Conservation (phyloP, 1,284 basidiomycete species). For the Hymenochaete sp. region DNA sequence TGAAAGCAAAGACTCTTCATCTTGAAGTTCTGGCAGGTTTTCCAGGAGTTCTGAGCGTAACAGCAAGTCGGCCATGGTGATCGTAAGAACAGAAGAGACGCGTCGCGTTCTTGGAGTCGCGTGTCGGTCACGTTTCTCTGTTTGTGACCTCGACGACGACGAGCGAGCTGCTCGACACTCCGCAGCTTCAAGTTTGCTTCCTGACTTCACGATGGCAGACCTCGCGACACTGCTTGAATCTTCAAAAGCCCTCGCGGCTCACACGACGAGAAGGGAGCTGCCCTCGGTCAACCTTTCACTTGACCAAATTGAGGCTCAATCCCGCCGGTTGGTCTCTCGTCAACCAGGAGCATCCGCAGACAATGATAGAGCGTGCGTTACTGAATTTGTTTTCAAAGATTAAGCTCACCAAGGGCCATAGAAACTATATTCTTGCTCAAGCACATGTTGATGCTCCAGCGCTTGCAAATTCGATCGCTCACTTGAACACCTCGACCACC, state of each 20-base stretch:
- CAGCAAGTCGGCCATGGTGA: slow-evolving; percentile 1
- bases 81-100: background rate
- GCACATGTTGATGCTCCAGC: slow-evolving; percentile 84
- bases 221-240: slow-evolving; percentile 63
- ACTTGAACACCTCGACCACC: slow-evolving; percentile 75
- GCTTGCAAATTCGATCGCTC: slow-evolving; percentile 70
- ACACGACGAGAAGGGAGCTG: slow-evolving; percentile 67
- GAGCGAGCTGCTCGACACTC: too few relatives aligned
- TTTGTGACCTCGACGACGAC: too few relatives aligned
- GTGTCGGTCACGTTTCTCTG: slow-evolving; percentile 4
- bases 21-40: slow-evolving; percentile 9
- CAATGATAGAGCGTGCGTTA: slow-evolving; percentile 62
- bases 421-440: slow-evolving; percentile 81
- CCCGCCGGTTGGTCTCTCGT: slow-evolving; percentile 65
- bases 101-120: background rate
- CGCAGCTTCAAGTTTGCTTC: too few relatives aligned
- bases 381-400: slow-evolving; percentile 7
- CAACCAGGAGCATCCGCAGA: slow-evolving; percentile 56
- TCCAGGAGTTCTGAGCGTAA: slow-evolving; percentile 12
- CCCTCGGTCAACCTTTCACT: slow-evolving; percentile 82
- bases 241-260: slow-evolving; percentile 65
- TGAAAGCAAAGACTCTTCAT: slow-evolving; percentile 17
- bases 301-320: slow-evolving; percentile 89
- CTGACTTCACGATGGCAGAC: slow-evolving; percentile 39
- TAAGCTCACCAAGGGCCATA: slow-evolving; percentile 23